A percentile compares a stretch with the other conserved stretches of the same genome.
These are phyloP conservation scores for Aspergillus affinis DNA, from an alignment of 495 filamentous ascomycete species.

Conservation along the genomic window DNA sequence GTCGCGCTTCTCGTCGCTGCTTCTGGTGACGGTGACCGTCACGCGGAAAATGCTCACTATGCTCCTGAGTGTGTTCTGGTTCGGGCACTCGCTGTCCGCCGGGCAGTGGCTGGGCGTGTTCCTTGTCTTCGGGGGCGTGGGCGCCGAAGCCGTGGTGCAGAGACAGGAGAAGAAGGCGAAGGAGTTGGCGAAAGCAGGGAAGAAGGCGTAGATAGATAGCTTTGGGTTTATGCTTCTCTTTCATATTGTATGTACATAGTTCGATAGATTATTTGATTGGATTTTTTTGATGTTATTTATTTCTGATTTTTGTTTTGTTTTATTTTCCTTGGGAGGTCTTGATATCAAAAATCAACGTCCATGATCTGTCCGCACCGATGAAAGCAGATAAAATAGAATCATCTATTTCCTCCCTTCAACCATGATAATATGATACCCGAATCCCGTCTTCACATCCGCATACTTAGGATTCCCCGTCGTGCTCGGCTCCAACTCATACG, in stretches of 20 bases:
- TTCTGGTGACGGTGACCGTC: conserved; percentile 95
- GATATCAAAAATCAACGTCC: not conserved
- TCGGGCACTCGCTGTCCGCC: conserved; percentile 77
- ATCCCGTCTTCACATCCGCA: conserved; percentile 76
- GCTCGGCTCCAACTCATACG: conserved; percentile 75
- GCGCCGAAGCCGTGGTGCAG: conserved; percentile 81
- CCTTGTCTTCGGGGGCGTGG: conserved; percentile 93
- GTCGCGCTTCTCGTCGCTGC: conserved; percentile 82
- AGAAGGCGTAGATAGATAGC: conserved; percentile 16
- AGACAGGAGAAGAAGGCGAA: conserved; percentile 82
- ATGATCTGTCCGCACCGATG: not conserved
- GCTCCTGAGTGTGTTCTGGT: conserved; percentile 92
- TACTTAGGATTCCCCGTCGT: conserved; percentile 73
- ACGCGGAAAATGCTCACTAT: conserved; percentile 99
- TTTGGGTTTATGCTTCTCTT: conserved; percentile 5
- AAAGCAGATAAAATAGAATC: not conserved
- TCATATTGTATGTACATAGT: not conserved
- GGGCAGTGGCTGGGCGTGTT: conserved; percentile 93
- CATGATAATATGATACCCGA: conserved; percentile 95
- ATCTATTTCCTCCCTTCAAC: conserved; percentile 65
- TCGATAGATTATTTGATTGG: not conserved
- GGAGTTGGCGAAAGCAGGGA: conserved; percentile 60
- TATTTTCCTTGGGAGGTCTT: not conserved
- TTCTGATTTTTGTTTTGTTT: not conserved
- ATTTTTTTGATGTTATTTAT: not conserved